Evolutionary conservation across 106 monocot genomes (phyloP), one percentile per base, ranked within the genome.

Genomic region (Dendrobium catenatum): DNA sequence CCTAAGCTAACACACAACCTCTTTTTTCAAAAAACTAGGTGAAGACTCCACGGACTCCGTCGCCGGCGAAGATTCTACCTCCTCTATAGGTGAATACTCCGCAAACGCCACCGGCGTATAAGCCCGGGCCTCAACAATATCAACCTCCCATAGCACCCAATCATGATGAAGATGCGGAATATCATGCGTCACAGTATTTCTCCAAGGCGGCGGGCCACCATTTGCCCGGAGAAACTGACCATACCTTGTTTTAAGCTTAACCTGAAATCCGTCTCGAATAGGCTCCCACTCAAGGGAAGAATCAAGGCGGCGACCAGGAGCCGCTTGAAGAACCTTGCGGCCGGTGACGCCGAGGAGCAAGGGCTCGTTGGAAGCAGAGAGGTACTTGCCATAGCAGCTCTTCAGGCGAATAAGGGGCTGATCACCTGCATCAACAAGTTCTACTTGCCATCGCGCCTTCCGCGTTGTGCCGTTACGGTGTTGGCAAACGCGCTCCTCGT

Each of bases 401-500:
- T 74, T 74, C 16, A 74, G 7, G 43, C 74, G 74, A 43, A 74
- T 18, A 42, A 42, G 29, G 6, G 48, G 15, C 43, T 74, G 17
- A 17, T 37, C 37, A 54, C 41, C 55, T 6, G 26, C 79, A 24
- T 74, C 77, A 37, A 85, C 81, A 68, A n/a, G 26, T 47, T 55
- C 55, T 64, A 92, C 92, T 18, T 80, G 51, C 92, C 92, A 92
- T 9, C 82, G 79, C 72, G 86, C 84, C 55, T 73, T 51, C 3
- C 41, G 70, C 20, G 37, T 8, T 85, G 92, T 2, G 10, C 88
- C 90, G 77, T 85, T 82, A 11, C 85, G 83, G 42, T 83, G 80
- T 79, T 92, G 92, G 46, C 31, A 64, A 2, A 90, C 90, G 51
- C 74, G 73, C 64, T 79, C 79, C 84, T 88, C 88, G 88, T 88